phyloP scores from a whole-genome alignment of 2,329 filamentous ascomycete genomes.

The Diaporthe capsici region DNA sequence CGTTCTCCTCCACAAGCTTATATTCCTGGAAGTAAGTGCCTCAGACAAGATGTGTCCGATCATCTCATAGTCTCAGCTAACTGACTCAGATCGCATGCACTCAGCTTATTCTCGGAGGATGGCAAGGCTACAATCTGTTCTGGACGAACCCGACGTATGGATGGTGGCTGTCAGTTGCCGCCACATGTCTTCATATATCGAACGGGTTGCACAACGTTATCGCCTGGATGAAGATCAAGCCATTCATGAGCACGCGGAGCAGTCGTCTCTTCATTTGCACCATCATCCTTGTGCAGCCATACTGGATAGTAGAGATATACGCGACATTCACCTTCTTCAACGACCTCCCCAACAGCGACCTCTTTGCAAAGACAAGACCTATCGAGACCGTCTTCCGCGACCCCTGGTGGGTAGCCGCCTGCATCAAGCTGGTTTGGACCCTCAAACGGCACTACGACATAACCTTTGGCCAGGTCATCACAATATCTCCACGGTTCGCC shows the following conservation, averaged over 20 bases:
- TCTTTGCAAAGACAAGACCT: constrained; percentile 34
- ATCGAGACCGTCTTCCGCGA: constrained; percentile 55
- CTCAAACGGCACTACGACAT: constrained; percentile 75
- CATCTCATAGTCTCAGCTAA: constrained; percentile 59
- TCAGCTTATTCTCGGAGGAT: constrained; percentile 39
- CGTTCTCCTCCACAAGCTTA: constrained; percentile 64
- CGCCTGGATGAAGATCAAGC: constrained; percentile 76
- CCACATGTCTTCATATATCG: constrained; percentile 72
- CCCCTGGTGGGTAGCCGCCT: constrained; percentile 78
- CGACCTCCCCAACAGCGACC: constrained; percentile 28
- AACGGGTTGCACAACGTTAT: constrained; percentile 77
- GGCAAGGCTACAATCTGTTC: constrained; percentile 50
- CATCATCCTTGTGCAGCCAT: constrained; percentile 71
- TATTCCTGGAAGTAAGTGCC: constrained; percentile 62
- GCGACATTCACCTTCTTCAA: constrained; percentile 75
- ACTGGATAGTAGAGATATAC: constrained; percentile 76
- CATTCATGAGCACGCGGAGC: constrained; percentile 66
- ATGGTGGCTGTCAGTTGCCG: constrained; percentile 74
- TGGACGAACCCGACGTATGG: constrained; percentile 62
- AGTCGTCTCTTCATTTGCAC: constrained; percentile 71
- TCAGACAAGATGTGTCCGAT: constrained; percentile 71
- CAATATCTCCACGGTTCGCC: constrained; percentile 74
- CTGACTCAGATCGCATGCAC: constrained; percentile 39
- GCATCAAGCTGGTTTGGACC: constrained; percentile 71
- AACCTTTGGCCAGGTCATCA: constrained; percentile 68